Evolutionary conservation across 805 yeast genomes (phyloP), one percentile per base, ranked within the genome.

Genomic region (Yamadazyma laniorum): DNA sequence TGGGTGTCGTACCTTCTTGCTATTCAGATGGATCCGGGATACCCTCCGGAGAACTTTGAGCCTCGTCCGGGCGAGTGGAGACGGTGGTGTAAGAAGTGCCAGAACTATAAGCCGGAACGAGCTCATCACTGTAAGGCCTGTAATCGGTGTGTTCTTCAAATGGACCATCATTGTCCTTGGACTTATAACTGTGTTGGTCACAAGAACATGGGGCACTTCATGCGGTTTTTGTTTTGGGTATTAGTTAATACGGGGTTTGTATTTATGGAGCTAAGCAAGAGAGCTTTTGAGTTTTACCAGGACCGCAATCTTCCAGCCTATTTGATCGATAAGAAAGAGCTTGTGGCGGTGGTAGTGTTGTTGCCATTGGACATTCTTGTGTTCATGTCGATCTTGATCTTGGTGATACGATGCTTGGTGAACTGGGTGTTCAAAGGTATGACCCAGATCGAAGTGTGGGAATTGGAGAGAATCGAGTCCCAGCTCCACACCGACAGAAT

Each of bases 91-190:
- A 61, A 69, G 40, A 87, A 85, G 56, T 89, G 96, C 59, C 49
- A 79, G 27, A 61, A 58, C 27, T 79, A 74, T 59, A 89, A 89
- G 55, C 96, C 96, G 0, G 91, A 82, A 52, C 63, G 96, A 43
- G 54, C 87, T 3, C 96, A 89, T 55, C 96, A 89, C 62, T 89
- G 96, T 58, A 82, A 82, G 50, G 73, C 77, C 1, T 87, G 95
- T 53, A 68, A 75, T n/a, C 50, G 45, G 28, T 89, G 96, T 59
- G 82, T 89, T n/a, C 57, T 89, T 40, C 75, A 77, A 54, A 90
- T 89, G 96, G 97, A 89, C 58, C 97, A 89, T 56, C 96, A 89
- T 62, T 70, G 83, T 56, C 96, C 96, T 0, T 90, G 96, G 96
- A 87, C 95, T 0, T 75, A 78, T 58, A 90, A 86, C 55, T 90